Conservation (phyloP, 225 moss, liverwort and hornwort genomes). For the Marchantia paleacea region DNA sequence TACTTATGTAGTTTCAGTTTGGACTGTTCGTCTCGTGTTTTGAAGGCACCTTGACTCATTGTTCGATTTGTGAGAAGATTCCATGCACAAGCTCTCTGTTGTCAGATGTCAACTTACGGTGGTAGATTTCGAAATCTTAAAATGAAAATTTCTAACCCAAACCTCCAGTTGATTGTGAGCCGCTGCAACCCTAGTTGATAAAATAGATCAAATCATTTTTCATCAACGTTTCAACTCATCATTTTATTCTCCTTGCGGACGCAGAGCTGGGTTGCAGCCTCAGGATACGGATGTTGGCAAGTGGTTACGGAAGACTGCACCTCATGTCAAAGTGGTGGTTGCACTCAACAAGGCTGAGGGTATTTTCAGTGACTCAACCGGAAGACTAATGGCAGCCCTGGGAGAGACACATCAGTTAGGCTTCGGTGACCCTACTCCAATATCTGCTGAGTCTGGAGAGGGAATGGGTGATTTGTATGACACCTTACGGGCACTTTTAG, state of each 20-base stretch:
- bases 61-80: too few species aligned
- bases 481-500: conserved; percentile 65
- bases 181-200: too few species aligned
- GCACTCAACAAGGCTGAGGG: conserved; percentile 90
- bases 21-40: too few species aligned
- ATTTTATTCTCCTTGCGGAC: not conserved
- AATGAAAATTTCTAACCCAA: too few species aligned
- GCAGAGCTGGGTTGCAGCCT: conserved; percentile 84
- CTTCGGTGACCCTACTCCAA: conserved; percentile 84
- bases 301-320: conserved; percentile 90
- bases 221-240: not conserved
- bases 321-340: conserved; percentile 81
- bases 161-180: too few species aligned
- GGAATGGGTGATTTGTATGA: conserved; percentile 81
- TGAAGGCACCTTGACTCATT: too few species aligned
- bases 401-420: conserved; percentile 84
- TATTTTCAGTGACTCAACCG: conserved; percentile 69
- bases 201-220: not conserved
- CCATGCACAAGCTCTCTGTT: too few species aligned
- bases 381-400: conserved; percentile 72
- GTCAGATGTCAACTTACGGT: too few species aligned
- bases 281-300: conserved; percentile 88
- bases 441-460: conserved; percentile 96
- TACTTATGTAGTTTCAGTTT: too few species aligned
- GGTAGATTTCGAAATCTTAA: too few species aligned